Conservation (phyloP, 768 basidiomycete species). For the Hemileccinum rubropunctum region DNA sequence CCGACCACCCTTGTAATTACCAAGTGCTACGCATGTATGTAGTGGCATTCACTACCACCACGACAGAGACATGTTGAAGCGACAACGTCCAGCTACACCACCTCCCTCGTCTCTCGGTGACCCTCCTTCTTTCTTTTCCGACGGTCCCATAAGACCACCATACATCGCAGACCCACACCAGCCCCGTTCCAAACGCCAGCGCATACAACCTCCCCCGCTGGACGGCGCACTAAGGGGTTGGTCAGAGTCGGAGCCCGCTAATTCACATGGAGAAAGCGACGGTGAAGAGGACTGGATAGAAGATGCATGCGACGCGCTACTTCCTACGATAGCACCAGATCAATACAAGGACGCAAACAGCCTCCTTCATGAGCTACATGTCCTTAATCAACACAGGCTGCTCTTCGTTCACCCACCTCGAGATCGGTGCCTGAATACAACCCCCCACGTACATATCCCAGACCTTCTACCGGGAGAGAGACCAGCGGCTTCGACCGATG, state of each 20-base stretch:
- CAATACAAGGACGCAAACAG: conserved; percentile 62
- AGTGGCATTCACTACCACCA: conserved; percentile 2
- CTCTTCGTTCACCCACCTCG: conserved; percentile 31
- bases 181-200: conserved; percentile 51
- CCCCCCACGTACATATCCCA: neutral
- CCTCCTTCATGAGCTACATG: conserved; percentile 68
- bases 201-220: conserved; percentile 48
- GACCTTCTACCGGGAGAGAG: conserved; percentile 1
- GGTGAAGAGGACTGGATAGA: conserved; percentile 34
- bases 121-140: conserved; percentile 20
- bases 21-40: neutral
- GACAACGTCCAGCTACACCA: conserved; percentile 48
- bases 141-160: conserved; percentile 10
- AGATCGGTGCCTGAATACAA: conserved; percentile 7
- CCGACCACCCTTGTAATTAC: conserved; percentile 19
- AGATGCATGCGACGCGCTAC: conserved; percentile 32
- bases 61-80: conserved; percentile 47
- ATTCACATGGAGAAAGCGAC: conserved; percentile 20
- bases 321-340: conserved; percentile 14
- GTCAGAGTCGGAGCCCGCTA: conserved; percentile 18
- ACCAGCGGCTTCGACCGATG: neutral
- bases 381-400: conserved; percentile 62
- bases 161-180: conserved; percentile 10
- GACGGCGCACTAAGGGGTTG: conserved; percentile 54
- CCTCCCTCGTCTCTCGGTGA: conserved; percentile 32